These are phyloP conservation scores for Phytophthora foliorum DNA, from an alignment of 352 stramenopile genomes.

Conservation along the genomic window DNA sequence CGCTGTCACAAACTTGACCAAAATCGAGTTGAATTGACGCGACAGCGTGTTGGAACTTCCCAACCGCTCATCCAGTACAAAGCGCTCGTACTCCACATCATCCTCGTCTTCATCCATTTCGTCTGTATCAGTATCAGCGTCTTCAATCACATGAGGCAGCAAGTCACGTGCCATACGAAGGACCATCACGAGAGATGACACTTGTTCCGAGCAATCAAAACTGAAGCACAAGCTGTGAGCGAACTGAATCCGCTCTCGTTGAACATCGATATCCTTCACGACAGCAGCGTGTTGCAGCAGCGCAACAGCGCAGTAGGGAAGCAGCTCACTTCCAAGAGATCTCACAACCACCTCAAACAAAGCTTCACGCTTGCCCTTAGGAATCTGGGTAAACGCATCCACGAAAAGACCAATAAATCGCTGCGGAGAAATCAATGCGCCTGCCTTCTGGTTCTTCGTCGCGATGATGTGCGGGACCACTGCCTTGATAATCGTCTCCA, in stretches of 20 bases:
- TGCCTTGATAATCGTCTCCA: conserved; percentile 87
- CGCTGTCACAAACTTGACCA: conserved; percentile 74
- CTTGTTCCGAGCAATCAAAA: conserved; percentile 68
- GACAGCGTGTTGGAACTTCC: conserved; percentile 46
- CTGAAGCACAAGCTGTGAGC: conserved; percentile 70
- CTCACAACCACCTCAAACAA: conserved; percentile 78
- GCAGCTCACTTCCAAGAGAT: conserved; percentile 56
- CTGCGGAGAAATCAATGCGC: conserved; percentile 62
- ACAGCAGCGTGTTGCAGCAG: conserved; percentile 56
- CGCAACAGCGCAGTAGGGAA: conserved; percentile 66
- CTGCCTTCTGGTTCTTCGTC: conserved; percentile 17
- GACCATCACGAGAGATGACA: conserved; percentile 66
- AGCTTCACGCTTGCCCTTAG: conserved; percentile 56
- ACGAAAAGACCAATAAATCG: conserved; percentile 86
- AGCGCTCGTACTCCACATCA: conserved; percentile 58
- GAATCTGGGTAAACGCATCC: conserved; percentile 75
- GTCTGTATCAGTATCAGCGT: conserved; percentile 80
- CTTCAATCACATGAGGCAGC: conserved; percentile 69
- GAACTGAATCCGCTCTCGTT: conserved; percentile 64
- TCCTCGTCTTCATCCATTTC: conserved; percentile 79
- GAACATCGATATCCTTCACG: conserved; percentile 43
- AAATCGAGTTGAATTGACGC: conserved; percentile 67
- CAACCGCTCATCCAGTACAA: conserved; percentile 51
- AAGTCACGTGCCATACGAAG: conserved; percentile 73
- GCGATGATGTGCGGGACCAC: conserved; percentile 83